Percentiles rank a stretch among this genome's conserved stretches.
These are phyloP conservation scores for Penicillium diatomitis DNA, from an alignment of 495 filamentous ascomycete species.

Conservation along the genomic window DNA sequence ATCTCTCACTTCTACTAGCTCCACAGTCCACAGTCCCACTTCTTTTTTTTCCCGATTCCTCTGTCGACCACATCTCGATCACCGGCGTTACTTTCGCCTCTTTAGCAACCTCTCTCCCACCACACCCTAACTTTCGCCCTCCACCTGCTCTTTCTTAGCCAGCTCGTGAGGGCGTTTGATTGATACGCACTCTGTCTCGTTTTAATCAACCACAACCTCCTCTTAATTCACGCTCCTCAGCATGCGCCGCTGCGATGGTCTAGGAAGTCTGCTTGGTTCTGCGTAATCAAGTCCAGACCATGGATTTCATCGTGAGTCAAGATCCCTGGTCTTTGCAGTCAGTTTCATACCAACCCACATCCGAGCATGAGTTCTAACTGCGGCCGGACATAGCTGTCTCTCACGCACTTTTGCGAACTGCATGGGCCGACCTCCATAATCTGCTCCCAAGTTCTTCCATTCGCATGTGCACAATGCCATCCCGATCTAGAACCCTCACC, in stretches of 20 bases:
- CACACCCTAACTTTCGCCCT: too few species aligned
- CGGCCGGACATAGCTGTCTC: conserved; percentile 56
- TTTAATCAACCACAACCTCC: too few species aligned
- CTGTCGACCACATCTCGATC: neutral
- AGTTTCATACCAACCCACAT: neutral
- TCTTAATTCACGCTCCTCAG: conserved; percentile 1
- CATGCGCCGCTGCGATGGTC: conserved; percentile 31
- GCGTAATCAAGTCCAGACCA: conserved; percentile 20
- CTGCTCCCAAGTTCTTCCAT: conserved; percentile 80
- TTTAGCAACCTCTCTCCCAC: conserved; percentile 5
- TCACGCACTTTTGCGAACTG: conserved; percentile 94
- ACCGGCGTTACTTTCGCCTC: neutral
- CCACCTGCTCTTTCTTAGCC: too few species aligned
- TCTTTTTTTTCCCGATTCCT: neutral
- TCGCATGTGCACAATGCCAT: conserved; percentile 67
- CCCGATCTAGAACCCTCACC: conserved; percentile 28
- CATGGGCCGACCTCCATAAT: conserved; percentile 93
- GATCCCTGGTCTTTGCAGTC: neutral
- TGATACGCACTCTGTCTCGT: too few species aligned
- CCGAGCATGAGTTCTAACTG: neutral
- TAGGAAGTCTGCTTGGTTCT: conserved; percentile 16
- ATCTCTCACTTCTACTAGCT: conserved; percentile 1
- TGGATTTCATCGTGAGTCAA: conserved; percentile 42
- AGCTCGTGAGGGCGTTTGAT: too few species aligned
- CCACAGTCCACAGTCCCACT: conserved; percentile 1